phyloP scores from a whole-genome alignment of 441 rosid species.

The Erodium moschatum region DNA sequence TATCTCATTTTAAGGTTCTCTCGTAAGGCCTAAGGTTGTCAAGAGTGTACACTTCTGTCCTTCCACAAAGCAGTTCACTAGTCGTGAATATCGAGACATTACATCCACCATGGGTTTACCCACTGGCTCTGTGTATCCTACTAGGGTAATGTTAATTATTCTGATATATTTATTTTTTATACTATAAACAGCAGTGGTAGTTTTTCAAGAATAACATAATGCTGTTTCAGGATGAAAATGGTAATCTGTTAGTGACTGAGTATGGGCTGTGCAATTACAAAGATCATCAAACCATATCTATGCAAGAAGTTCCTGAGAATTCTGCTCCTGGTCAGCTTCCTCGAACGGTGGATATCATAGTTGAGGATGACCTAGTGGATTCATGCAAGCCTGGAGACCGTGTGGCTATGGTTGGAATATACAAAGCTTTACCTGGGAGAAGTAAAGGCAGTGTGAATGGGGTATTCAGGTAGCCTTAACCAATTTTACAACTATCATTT shows the following conservation, averaged over 20 bases:
- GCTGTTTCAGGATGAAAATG: slow-evolving; percentile 65
- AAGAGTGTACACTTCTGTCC: slow-evolving; percentile 96
- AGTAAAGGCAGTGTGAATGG: slow-evolving; percentile 95
- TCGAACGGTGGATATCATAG: slow-evolving; percentile 82
- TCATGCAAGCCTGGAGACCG: slow-evolving; percentile 98
- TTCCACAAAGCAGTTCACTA: slow-evolving; percentile 53
- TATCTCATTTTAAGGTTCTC: slow-evolving; percentile 55
- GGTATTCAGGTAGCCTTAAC: slow-evolving; percentile 62
- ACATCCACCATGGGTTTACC: slow-evolving; percentile 83
- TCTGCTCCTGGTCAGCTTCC: slow-evolving; percentile 99
- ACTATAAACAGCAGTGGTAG: slow-evolving; percentile 8
- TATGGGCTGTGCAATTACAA: slow-evolving; percentile 85
- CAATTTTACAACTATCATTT: slow-evolving; percentile 4
- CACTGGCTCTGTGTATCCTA: slow-evolving; percentile 95
- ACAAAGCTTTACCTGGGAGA: slow-evolving; percentile 91
- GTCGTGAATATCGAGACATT: slow-evolving; percentile 87
- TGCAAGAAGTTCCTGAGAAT: slow-evolving; percentile 97
- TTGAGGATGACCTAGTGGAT: slow-evolving; percentile 94
- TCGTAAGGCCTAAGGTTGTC: slow-evolving; percentile 96
- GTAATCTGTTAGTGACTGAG: slow-evolving; percentile 86
- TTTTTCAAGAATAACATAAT: slow-evolving; percentile 15
- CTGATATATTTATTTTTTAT: neutral
- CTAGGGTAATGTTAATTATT: slow-evolving; percentile 52
- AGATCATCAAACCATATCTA: slow-evolving; percentile 93
- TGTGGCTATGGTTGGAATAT: slow-evolving; percentile 78